Evolutionary conservation across 768 basidiomycete genomes (phyloP).

Genomic region (Russula foetens): DNA sequence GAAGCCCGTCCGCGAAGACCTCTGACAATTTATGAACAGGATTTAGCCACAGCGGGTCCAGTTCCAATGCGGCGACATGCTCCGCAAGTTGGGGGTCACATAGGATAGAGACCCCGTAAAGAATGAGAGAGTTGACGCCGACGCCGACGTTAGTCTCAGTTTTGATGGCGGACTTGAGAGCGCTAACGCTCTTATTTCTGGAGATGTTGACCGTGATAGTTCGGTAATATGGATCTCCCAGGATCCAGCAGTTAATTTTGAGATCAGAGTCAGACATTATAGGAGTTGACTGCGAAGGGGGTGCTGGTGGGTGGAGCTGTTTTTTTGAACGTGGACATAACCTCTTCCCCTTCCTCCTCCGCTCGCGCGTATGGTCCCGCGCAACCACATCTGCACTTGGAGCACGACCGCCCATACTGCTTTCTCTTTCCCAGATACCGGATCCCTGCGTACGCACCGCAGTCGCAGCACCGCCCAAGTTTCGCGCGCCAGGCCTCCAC

Average conservation of each 20-base stretch:
- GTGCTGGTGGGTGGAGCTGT: too few species aligned
- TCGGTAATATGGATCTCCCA: too few species aligned
- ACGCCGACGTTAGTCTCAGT: not conserved
- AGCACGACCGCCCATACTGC: slow-evolving; percentile 35
- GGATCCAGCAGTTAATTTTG: too few species aligned
- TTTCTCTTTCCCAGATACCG: slow-evolving; percentile 35
- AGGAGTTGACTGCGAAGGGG: too few species aligned
- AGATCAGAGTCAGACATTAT: too few species aligned
- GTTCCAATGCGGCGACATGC: too few species aligned
- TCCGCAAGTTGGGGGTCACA: not conserved
- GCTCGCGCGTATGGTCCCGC: slow-evolving; percentile 48
- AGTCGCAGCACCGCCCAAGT: slow-evolving; percentile 43
- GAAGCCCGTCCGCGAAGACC: too few species aligned
- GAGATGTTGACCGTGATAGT: not conserved
- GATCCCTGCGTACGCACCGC: slow-evolving; percentile 24
- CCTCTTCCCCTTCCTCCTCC: slow-evolving; percentile 22
- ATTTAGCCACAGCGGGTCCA: too few species aligned
- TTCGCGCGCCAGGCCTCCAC: slow-evolving; percentile 59
- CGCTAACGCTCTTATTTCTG: not conserved
- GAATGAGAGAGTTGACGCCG: not conserved
- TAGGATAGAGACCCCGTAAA: not conserved
- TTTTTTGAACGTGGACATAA: too few species aligned
- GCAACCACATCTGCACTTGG: slow-evolving; percentile 36
- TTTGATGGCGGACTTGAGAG: not conserved
- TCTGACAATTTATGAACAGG: too few species aligned